A percentile compares a stretch with the other conserved stretches of the same genome.
Conservation (phyloP, 1,139 yeast species). For the Taiozyma onychis region DNA sequence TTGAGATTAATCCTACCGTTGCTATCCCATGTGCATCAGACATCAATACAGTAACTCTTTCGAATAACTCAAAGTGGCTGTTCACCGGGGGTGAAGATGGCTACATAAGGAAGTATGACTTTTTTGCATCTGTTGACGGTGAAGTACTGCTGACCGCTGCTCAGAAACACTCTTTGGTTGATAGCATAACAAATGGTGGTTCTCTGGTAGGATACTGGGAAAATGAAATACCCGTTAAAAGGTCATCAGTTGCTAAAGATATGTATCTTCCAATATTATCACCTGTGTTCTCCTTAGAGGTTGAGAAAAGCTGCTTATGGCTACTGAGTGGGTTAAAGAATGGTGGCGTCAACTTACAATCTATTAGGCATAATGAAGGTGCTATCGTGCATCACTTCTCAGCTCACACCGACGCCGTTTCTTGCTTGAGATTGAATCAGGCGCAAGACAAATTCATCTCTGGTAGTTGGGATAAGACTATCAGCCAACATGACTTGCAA, state of each 20-base stretch:
- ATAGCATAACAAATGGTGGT: constrained; percentile 80
- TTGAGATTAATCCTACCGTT: constrained; percentile 61
- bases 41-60: constrained; percentile 71
- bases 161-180: constrained; percentile 85
- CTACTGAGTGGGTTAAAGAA: constrained; percentile 72
- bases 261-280: constrained; percentile 63
- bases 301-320: constrained; percentile 80
- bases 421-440: constrained; percentile 58
- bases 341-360: constrained; percentile 86
- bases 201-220: constrained; percentile 88
- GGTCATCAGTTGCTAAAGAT: constrained; percentile 32
- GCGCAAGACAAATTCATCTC: constrained; percentile 50
- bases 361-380: constrained; percentile 83
- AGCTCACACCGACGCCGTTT: constrained; percentile 70
- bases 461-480: constrained; percentile 86
- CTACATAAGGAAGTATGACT: constrained; percentile 82
- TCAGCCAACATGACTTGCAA: constrained; percentile 81
- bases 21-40: constrained; percentile 68
- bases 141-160: constrained; percentile 85
- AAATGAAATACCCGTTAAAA: constrained; percentile 74
- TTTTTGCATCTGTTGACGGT: constrained; percentile 83
- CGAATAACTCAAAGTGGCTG: constrained; percentile 82
- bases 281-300: constrained; percentile 86
- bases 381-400: constrained; percentile 68
- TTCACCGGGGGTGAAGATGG: constrained; percentile 98